Evolutionary conservation across 805 yeast genomes (phyloP), one percentile per base, ranked within the genome.

Genomic region (Saccharomycopsis sp.): DNA sequence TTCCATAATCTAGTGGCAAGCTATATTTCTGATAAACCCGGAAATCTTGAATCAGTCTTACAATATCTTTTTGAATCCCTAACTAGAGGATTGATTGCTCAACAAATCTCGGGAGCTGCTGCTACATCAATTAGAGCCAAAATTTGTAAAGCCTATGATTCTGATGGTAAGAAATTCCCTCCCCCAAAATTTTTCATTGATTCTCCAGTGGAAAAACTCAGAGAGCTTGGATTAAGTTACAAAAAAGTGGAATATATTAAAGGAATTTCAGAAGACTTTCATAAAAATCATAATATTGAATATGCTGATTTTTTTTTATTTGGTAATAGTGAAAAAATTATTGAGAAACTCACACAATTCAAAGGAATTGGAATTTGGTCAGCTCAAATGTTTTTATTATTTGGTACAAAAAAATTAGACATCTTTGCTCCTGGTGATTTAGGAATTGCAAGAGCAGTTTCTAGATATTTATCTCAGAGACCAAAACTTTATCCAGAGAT

Each of bases 311-410:
- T 69, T 37, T 69, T 77, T 45, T 31, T 44, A 2, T 42, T 48
- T 0, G 59, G 59, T 26, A 46, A 63, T 3, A 65, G 70, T 35
- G 70, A 70, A 2, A 74, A 62, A 18, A 59, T 80, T 13, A 52
- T 69, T 1, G 64, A 64, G 15, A 70, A 68, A 42, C 57, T 79
- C 39, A 68, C 70, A 0, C 55, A 55, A 20, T 61, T 81, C 46
- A 80, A 81, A 51, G 94, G 94, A 0, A 70, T 83, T 14, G 94
- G 92, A 0, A 68, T 69, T 1, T 88, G 97, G 97, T 74, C 87
- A 3, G 88, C 92, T 0, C 81, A 80, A 40, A 88, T 88, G 95
- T 88, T 86, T 57, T 59, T 83, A 14, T 53, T 79, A 18, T 85
- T 85, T 53, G 80, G 82, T 1, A 60, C 87, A 34, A 69, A 68